Base-by-base conservation (phyloP, 208 protist species). In the Acanthamoeba castellanii region DNA sequence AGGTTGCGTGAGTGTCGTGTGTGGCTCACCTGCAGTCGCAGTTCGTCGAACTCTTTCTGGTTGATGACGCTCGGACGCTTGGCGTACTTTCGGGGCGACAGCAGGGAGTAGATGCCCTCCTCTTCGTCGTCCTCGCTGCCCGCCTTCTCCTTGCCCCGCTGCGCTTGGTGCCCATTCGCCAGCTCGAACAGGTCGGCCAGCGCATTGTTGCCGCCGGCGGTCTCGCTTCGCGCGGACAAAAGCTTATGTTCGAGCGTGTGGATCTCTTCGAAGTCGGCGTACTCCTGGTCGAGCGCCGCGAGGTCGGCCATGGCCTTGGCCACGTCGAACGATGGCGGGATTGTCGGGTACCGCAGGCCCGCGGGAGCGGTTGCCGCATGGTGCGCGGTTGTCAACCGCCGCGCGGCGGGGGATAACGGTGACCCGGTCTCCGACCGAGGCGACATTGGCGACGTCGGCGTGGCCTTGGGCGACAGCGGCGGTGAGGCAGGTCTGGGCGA, bases 11-110 rank as follows among this genome's bases (percentile, higher is more conserved):
- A 11, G 5, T 55, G 50, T 61, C 13, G 55, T 64, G 57, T 64
- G 16, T 57, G 5, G 64, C 64, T 30, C 30, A 81, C 72, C 72
- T 81, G 72, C 8, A 18, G 30, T 32, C 72, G 72, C 72, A 81
- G 37, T 81, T 81, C 72, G 18, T 81, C 72, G 16, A 50, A 81
- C 37, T 81, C 72, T 34, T 81, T 81, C 72, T 81, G 72, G 34
- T 81, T 81, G 72, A 81, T 81, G 72, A 32, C 37, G 72, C 34
- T 81, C 20, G 30, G n/a, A 7, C 72, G 72, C 72, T 50, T 81
- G 16, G 72, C 37, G 72, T 25, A 27, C 20, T 81, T 81, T 9
- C 72, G 72, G 4, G 72, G 72, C 72, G 72, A 81, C 8, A 81
- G 72, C 34, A 50, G 9, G 9, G n/a, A 50, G 37, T 81, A 81